Conservation (phyloP, 371 early-diverging fungal genomes). For the Mortierella sp. region DNA sequence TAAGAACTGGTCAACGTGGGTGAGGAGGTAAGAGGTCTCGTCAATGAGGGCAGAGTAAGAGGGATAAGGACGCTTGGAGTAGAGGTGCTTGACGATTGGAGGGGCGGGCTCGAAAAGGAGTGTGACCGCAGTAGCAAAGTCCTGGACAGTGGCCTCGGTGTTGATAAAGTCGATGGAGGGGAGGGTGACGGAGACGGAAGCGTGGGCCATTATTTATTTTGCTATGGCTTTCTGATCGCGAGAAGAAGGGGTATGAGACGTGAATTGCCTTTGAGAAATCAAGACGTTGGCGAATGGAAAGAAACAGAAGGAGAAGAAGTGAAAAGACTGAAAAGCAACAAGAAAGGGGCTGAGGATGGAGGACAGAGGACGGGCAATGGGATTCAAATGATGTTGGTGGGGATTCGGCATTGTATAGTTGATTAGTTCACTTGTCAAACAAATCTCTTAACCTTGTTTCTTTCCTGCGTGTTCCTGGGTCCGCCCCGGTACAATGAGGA, state of each 20-base stretch:
- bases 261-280: too few relatives aligned
- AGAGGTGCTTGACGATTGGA: conserved; percentile 78
- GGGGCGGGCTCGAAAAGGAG: conserved; percentile 90
- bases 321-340: too few relatives aligned
- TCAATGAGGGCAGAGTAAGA: conserved; percentile 76
- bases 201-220: conserved; percentile 29
- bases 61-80: conserved; percentile 73
- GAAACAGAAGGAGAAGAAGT: too few relatives aligned
- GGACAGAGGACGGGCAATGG: too few relatives aligned
- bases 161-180: conserved; percentile 81
- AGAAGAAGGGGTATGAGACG: conserved; percentile 4
- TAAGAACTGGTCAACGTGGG: conserved; percentile 57
- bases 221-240: too few relatives aligned
- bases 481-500: too few relatives aligned
- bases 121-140: conserved; percentile 73
- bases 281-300: not conserved
- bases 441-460: too few relatives aligned
- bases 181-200: conserved; percentile 58
- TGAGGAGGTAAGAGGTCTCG: conserved; percentile 61
- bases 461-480: too few relatives aligned
- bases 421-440: too few relatives aligned
- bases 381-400: too few relatives aligned
- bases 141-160: conserved; percentile 58
- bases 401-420: too few relatives aligned
- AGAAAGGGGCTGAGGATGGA: too few relatives aligned